Conservation (phyloP, 1,139 yeast species). For the Nakaseomyces glabratus region DNA sequence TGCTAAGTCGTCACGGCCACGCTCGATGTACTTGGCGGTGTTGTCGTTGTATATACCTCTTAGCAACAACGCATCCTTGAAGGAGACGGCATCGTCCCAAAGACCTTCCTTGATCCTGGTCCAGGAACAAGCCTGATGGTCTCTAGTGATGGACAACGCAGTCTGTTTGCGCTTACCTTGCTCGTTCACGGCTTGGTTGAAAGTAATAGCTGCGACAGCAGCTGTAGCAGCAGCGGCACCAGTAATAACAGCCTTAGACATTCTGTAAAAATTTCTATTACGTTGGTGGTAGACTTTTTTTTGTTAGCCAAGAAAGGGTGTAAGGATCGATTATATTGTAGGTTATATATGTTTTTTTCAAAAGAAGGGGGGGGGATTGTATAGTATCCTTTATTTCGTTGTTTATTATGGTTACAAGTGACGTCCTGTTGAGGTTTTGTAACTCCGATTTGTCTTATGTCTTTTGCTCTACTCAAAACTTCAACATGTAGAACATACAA, state of each 20-base stretch:
- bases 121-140: conserved; percentile 4
- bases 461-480: no score
- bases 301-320: no score
- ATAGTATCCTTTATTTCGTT: no score
- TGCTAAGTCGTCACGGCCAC: conserved; percentile 4
- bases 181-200: background rate
- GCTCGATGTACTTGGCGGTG: conserved; percentile 4
- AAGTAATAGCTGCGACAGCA: conserved; percentile 1
- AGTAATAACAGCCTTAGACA: conserved; percentile 6
- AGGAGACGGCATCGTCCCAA: conserved; percentile 9
- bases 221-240: conserved; percentile 5
- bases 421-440: no score
- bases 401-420: no score
- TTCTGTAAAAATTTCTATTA: background rate
- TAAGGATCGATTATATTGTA: no score
- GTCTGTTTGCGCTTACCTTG: conserved; percentile 12
- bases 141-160: conserved; percentile 4
- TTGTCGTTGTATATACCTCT: conserved; percentile 5
- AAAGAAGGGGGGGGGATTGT: no score
- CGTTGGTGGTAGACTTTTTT: background rate
- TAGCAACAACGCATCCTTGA: conserved; percentile 11
- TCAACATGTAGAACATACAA: no score
- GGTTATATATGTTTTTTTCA: no score
- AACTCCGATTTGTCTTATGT: no score
- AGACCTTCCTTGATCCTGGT: conserved; percentile 9